Conservation (phyloP, 2,329 filamentous ascomycete genomes). For the Pleurostoma richardsiae region DNA sequence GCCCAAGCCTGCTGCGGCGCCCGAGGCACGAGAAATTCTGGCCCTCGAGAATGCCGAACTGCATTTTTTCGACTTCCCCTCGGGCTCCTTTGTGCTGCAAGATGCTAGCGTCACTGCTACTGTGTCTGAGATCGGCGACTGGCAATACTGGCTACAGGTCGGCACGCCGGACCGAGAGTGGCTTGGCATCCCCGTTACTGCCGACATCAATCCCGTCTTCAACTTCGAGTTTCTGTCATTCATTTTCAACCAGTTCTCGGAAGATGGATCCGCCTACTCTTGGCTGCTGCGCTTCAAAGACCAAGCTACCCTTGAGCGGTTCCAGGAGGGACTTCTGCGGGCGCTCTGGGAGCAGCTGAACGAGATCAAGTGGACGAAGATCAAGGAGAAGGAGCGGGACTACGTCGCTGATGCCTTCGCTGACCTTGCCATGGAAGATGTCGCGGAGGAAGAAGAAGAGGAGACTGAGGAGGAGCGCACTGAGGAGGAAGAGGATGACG, state of each 20-base stretch:
- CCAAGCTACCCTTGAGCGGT: conserved; percentile 71
- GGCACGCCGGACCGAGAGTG: conserved; percentile 71
- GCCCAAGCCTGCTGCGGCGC: conserved; percentile 58
- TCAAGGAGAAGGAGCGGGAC: conserved; percentile 86
- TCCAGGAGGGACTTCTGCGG: conserved; percentile 92
- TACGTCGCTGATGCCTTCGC: conserved; percentile 96
- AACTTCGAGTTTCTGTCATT: conserved; percentile 99
- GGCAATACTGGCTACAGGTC: conserved; percentile 95
- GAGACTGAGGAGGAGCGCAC: conserved; percentile 42
- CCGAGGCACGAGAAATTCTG: conserved; percentile 67
- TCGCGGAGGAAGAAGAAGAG: conserved; percentile 37
- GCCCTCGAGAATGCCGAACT: conserved; percentile 75
- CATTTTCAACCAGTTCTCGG: conserved; percentile 95
- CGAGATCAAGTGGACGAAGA: conserved; percentile 87
- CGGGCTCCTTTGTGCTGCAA: conserved; percentile 78
- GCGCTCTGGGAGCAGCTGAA: conserved; percentile 96
- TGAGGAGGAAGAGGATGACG: conserved; percentile 53
- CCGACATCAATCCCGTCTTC: conserved; percentile 96
- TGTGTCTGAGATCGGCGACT: conserved; percentile 81
- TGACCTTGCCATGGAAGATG: conserved; percentile 88
- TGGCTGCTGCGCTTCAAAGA: conserved; percentile 94
- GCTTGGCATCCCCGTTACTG: conserved; percentile 79
- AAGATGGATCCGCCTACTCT: conserved; percentile 86
- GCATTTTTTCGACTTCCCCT: conserved; percentile 87
- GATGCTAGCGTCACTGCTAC: conserved; percentile 70